Evolutionary conservation across 345 rosid species (phyloP).

Genomic region (Punica granatum): DNA sequence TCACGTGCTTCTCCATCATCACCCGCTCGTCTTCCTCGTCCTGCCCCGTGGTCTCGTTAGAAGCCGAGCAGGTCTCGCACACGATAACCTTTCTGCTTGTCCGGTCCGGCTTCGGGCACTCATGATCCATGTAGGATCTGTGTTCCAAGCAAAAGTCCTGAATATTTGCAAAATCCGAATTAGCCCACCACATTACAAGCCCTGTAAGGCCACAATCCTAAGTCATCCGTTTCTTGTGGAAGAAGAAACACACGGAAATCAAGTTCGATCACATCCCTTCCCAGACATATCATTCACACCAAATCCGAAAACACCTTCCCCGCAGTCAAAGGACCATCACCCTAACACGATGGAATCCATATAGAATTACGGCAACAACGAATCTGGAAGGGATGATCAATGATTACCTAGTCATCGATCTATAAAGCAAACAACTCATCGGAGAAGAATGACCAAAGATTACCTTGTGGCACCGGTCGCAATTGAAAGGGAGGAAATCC

Average conservation of each 20-base stretch:
- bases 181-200: not conserved
- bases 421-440: too few species aligned
- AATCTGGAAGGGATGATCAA: too few species aligned
- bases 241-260: not conserved
- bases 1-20: conserved; percentile 44
- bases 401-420: too few species aligned
- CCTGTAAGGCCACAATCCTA: not conserved
- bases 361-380: not conserved
- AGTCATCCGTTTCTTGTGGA: not conserved
- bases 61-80: conserved; percentile 56
- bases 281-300: not conserved
- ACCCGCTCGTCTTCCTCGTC: conserved; percentile 32
- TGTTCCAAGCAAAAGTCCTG: conserved; percentile 80
- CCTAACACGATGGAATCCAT: not conserved
- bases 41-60: conserved; percentile 56
- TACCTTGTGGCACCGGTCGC: conserved; percentile 66
- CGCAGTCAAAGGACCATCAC: not conserved
- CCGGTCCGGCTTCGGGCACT: conserved; percentile 51
- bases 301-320: not conserved
- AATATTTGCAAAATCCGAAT: not conserved
- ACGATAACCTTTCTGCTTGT: conserved; percentile 58
- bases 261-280: not conserved
- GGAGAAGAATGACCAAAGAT: too few species aligned
- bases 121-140: conserved; percentile 58
- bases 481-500: conserved; percentile 79